A percentile compares a stretch with the other conserved stretches of the same genome.
phyloP scores from a whole-genome alignment of 768 basidiomycete species.

The Psilocybe cubensis region DNA sequence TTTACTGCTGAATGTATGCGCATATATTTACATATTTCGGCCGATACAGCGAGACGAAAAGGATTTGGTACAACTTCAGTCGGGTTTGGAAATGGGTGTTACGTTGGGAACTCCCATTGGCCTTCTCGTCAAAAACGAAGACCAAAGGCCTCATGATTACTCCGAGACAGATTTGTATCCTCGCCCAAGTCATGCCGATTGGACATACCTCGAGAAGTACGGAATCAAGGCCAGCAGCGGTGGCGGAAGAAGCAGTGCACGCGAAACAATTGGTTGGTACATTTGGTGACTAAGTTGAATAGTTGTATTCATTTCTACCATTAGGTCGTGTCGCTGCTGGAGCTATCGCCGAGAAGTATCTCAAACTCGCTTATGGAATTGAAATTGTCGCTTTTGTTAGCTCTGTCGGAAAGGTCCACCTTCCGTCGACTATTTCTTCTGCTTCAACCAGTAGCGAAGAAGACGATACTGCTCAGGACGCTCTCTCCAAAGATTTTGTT shows the following conservation, averaged over 20 bases:
- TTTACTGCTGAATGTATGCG: conserved; percentile 3
- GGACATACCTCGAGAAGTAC: conserved; percentile 97
- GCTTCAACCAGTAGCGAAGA: conserved; percentile 44
- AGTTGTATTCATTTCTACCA: not conserved
- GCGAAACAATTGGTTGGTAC: conserved; percentile 90
- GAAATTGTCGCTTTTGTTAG: conserved; percentile 98
- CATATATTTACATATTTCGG: conserved; percentile 2
- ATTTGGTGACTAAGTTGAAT: not conserved
- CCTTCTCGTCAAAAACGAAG: conserved; percentile 96
- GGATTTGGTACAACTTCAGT: conserved; percentile 91
- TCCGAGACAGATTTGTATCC: conserved; percentile 98
- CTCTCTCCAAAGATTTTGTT: conserved; percentile 82
- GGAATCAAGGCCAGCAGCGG: conserved; percentile 97
- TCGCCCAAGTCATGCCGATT: conserved; percentile 96
- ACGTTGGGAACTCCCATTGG: conserved; percentile 98
- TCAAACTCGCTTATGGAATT: conserved; percentile 83
- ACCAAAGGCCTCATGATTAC: conserved; percentile 98
- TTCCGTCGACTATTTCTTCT: conserved; percentile 57
- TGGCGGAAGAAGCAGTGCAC: conserved; percentile 91
- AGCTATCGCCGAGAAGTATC: conserved; percentile 96
- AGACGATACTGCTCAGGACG: conserved; percentile 72
- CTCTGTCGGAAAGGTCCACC: conserved; percentile 90
- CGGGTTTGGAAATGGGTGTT: conserved; percentile 90
- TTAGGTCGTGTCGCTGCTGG: conserved; percentile 95
- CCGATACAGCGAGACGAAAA: conserved; percentile 81